These are phyloP conservation scores for Ogataea ganodermae DNA, from an alignment of 805 yeast genomes.

Conservation along the genomic window DNA sequence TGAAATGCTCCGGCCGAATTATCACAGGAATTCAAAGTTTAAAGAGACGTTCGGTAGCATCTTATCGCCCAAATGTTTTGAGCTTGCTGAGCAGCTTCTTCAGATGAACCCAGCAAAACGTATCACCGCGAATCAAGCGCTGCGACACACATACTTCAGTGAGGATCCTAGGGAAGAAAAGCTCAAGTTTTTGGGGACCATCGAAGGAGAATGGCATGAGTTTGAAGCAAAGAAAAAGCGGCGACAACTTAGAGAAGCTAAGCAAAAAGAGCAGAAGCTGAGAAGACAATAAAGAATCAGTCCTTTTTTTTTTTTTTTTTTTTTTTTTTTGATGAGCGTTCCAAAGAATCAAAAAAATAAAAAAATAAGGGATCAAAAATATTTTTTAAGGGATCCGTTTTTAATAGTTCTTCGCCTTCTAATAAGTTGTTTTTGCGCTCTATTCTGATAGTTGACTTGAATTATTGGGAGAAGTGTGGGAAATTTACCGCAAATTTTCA, in stretches of 20 bases:
- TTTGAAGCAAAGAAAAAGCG: slow-evolving; percentile 87
- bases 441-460: too few species aligned
- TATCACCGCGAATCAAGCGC: slow-evolving; percentile 67
- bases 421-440: not conserved
- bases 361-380: not conserved
- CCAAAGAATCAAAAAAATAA: not conserved
- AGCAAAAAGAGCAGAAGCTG: slow-evolving; percentile 19
- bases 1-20: slow-evolving; percentile 72
- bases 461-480: too few species aligned
- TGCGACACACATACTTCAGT: slow-evolving; percentile 68
- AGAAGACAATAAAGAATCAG: not conserved
- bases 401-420: too few species aligned
- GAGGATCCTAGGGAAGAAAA: slow-evolving; percentile 69
- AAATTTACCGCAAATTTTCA: too few species aligned
- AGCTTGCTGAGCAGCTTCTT: slow-evolving; percentile 65
- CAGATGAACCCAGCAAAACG: slow-evolving; percentile 69
- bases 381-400: not conserved
- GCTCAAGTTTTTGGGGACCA: slow-evolving; percentile 52
- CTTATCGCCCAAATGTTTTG: slow-evolving; percentile 56
- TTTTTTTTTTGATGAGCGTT: not conserved
- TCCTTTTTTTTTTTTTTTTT: not conserved
- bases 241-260: slow-evolving; percentile 38
- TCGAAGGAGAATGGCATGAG: slow-evolving; percentile 93
- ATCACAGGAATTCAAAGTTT: slow-evolving; percentile 40
- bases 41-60: slow-evolving; percentile 41